Conservation (phyloP, 495 filamentous ascomycete genomes). For the Margaritispora aquatica region DNA sequence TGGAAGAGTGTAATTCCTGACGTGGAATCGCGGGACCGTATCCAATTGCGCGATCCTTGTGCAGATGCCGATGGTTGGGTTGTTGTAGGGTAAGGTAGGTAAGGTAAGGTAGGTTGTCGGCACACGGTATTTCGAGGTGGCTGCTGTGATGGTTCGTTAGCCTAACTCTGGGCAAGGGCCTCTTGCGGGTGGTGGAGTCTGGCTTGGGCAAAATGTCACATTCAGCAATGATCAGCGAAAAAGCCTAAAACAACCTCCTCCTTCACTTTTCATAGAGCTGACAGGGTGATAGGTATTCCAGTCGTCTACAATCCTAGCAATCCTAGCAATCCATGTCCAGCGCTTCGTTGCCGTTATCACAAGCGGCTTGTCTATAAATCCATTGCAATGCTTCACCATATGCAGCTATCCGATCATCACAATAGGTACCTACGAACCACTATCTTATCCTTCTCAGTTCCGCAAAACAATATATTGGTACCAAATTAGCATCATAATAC, state of each 20-base stretch:
- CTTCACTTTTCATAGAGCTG: background rate
- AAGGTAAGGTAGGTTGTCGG: background rate
- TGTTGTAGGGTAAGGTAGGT: background rate
- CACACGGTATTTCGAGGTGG: background rate
- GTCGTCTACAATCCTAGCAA: background rate
- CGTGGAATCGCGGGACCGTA: background rate
- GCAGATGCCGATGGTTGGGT: background rate
- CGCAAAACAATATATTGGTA: too few relatives aligned
- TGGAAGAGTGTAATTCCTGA: conserved; percentile 4
- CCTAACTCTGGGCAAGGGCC: background rate
- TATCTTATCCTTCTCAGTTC: too few relatives aligned
- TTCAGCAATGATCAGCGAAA: background rate
- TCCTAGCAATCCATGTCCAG: background rate
- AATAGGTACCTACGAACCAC: background rate
- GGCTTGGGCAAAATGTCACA: background rate
- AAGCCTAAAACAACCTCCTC: background rate
- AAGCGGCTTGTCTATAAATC: background rate
- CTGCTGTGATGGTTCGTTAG: background rate
- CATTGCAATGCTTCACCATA: background rate
- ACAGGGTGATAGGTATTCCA: too few relatives aligned
- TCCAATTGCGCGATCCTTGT: background rate
- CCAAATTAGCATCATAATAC: too few relatives aligned
- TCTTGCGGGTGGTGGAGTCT: background rate
- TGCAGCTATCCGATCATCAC: background rate
- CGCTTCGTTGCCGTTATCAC: background rate